Percentiles rank a stretch among this genome's conserved stretches.
Conservation (phyloP, 2,329 filamentous ascomycete genomes). For the Stenocarpella maydis region DNA sequence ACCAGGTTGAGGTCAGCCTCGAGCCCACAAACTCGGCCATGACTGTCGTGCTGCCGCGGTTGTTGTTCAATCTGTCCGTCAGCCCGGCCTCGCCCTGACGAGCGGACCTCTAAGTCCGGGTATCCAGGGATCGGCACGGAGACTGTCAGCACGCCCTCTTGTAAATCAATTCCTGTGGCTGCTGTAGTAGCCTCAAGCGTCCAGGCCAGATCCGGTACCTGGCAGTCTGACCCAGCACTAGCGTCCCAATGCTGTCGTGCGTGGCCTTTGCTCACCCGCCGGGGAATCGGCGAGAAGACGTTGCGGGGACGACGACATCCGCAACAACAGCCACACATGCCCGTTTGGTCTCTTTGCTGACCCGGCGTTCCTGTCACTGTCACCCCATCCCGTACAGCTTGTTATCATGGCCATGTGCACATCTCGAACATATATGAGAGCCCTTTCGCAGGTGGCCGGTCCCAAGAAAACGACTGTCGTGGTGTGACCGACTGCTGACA, state of each 20-base stretch:
- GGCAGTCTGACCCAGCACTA: slow-evolving; percentile 8
- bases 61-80: background rate
- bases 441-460: slow-evolving; percentile 20
- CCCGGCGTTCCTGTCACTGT: background rate
- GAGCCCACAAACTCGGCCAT: background rate
- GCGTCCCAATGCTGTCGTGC: background rate
- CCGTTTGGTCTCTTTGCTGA: slow-evolving; percentile 10
- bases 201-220: slow-evolving; percentile 5
- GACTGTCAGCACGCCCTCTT: slow-evolving; percentile 3
- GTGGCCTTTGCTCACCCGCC: background rate
- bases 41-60: no score
- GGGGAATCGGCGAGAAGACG: background rate
- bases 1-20: slow-evolving; percentile 11
- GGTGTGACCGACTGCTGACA: slow-evolving; percentile 8
- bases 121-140: slow-evolving; percentile 5
- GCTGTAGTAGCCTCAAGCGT: no score
- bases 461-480: slow-evolving; percentile 19
- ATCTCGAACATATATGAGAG: background rate
- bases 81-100: slow-evolving; percentile 13
- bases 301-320: background rate
- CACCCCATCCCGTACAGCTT: background rate
- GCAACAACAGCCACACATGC: background rate
- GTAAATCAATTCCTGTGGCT: background rate
- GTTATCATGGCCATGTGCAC: background rate
- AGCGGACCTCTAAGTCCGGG: background rate